These are phyloP conservation scores for Fusarium sp. DNA, from an alignment of 2,329 filamentous ascomycete genomes.

Conservation along the genomic window DNA sequence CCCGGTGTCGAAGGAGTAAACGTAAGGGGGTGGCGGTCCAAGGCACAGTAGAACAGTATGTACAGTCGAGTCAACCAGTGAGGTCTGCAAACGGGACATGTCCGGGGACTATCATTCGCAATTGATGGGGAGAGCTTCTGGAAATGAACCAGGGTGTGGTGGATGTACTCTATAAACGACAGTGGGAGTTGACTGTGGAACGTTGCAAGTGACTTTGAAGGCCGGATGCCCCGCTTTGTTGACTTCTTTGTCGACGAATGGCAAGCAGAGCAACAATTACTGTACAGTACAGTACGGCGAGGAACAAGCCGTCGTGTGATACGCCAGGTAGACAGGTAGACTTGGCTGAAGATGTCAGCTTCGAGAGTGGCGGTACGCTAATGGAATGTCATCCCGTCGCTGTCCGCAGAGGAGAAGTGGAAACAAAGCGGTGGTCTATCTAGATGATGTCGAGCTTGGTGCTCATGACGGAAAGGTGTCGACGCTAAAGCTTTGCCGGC, in stretches of 20 bases:
- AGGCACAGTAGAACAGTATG: neutral
- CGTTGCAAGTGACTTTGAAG: constrained; percentile 5
- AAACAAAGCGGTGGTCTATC: neutral
- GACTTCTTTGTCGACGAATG: neutral
- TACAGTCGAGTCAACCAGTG: neutral
- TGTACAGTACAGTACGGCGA: neutral
- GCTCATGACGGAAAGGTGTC: constrained; percentile 2
- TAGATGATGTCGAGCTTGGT: neutral
- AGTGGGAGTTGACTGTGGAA: constrained; percentile 6
- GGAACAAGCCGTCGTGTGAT: neutral
- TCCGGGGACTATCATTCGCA: constrained; percentile 1
- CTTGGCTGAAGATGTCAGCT: neutral
- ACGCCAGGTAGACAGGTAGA: neutral
- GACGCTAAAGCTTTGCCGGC: neutral
- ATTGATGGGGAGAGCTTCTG: neutral
- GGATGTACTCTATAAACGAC: neutral
- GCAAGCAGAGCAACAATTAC: neutral
- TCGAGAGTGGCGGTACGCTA: neutral
- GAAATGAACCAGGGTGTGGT: neutral
- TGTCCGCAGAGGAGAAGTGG: neutral
- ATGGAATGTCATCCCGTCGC: constrained; percentile 20
- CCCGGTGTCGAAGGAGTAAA: constrained; percentile 14
- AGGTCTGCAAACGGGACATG: neutral
- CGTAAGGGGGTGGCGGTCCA: constrained; percentile 1
- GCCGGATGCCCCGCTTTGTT: neutral